Conservation (phyloP, 768 basidiomycete genomes). For the Megacollybia marginata region DNA sequence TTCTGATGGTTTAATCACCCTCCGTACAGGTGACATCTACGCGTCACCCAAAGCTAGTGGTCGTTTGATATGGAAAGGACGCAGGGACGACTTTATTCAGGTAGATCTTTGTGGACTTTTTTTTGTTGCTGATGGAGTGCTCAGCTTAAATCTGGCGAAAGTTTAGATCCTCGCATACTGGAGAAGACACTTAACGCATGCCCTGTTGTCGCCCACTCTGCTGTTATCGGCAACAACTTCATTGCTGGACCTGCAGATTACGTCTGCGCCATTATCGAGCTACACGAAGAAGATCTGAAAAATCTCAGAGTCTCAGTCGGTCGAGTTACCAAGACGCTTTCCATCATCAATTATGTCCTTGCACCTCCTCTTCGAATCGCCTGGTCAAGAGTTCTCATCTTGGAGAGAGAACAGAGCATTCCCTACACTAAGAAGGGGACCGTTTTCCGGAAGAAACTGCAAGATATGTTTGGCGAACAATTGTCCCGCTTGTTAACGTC, state of each 20-base stretch:
- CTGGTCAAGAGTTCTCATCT: conserved; percentile 23
- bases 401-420: conserved; percentile 17
- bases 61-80: conserved; percentile 22
- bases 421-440: conserved; percentile 25
- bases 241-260: conserved; percentile 19
- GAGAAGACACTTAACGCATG: conserved; percentile 20
- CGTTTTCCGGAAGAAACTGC: no score
- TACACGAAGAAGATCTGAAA: background rate
- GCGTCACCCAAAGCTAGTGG: no score
- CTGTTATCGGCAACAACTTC: conserved; percentile 28
- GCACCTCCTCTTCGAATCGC: conserved; percentile 25
- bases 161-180: conserved; percentile 24
- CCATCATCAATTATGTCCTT: conserved; percentile 21
- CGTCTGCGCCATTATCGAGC: conserved; percentile 24
- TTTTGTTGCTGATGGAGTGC: background rate
- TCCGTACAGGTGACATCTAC: no score
- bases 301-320: conserved; percentile 4
- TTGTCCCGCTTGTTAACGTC: no score
- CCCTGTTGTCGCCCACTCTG: conserved; percentile 17
- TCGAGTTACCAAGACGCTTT: conserved; percentile 21
- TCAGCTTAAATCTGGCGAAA: conserved; percentile 27
- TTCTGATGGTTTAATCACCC: no score
- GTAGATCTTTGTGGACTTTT: conserved; percentile 9
- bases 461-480: no score
- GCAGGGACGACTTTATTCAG: conserved; percentile 27